Conservation (phyloP, 2,329 filamentous ascomycete genomes). For the Falciphora oryzae region DNA sequence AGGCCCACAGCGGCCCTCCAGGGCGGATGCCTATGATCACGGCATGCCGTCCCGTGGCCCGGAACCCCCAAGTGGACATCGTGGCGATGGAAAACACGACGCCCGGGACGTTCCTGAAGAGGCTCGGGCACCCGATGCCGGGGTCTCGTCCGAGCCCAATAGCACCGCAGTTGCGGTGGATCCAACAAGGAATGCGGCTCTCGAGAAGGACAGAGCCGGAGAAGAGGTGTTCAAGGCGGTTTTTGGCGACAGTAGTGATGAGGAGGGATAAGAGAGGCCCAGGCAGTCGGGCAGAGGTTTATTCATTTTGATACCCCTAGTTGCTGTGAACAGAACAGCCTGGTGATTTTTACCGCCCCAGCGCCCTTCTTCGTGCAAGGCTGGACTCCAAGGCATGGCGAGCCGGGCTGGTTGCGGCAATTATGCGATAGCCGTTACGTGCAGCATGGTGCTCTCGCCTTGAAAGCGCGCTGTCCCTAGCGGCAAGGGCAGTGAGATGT, state of each 20-base stretch:
- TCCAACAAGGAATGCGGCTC: conserved; percentile 68
- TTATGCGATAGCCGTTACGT: too few relatives aligned
- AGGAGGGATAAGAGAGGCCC: conserved; percentile 27
- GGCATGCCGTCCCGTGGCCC: background rate
- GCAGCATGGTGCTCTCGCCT: background rate
- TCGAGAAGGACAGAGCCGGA: conserved; percentile 68
- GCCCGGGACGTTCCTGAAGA: background rate
- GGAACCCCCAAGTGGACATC: background rate
- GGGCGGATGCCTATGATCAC: conserved; percentile 2
- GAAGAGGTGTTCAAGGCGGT: conserved; percentile 87
- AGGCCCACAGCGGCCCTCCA: conserved; percentile 10
- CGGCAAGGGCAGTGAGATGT: background rate
- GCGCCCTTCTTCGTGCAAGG: background rate
- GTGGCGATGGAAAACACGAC: conserved; percentile 7
- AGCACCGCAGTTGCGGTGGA: conserved; percentile 43
- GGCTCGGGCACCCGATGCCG: background rate
- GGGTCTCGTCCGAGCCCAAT: conserved; percentile 10
- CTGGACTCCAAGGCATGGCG: too few relatives aligned
- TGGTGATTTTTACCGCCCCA: background rate
- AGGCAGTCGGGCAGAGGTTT: too few relatives aligned
- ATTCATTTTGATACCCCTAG: background rate
- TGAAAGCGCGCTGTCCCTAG: background rate
- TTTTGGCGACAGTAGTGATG: conserved; percentile 81
- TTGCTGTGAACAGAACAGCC: background rate
- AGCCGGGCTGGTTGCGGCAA: too few relatives aligned